Evolutionary conservation across 2,329 filamentous ascomycete species (phyloP).

Genomic region (Colletotrichum shisoi): DNA sequence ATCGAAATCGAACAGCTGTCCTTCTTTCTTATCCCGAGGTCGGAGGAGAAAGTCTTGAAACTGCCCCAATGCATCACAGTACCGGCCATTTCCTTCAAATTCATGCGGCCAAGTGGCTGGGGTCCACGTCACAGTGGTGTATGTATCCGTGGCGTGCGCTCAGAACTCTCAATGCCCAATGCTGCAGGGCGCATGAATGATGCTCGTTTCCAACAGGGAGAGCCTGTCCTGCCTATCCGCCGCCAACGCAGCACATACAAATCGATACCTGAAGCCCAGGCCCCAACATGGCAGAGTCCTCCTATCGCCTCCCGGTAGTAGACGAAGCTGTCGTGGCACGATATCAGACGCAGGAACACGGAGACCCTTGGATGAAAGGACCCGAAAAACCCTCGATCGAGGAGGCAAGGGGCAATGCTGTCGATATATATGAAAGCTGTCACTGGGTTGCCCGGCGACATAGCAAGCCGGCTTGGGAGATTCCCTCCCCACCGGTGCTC

Average conservation of each 20-base stretch:
- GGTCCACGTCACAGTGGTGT: constrained; percentile 21
- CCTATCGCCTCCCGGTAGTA: too few relatives aligned
- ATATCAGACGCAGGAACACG: constrained; percentile 31
- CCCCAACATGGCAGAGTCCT: neutral
- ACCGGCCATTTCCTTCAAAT: constrained; percentile 18
- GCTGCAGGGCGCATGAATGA: constrained; percentile 33
- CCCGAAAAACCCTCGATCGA: constrained; percentile 5
- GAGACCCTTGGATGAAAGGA: constrained; percentile 24
- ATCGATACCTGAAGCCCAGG: constrained; percentile 5
- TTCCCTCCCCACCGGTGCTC: neutral
- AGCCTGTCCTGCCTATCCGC: constrained; percentile 11
- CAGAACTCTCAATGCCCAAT: constrained; percentile 18
- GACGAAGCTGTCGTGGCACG: constrained; percentile 26
- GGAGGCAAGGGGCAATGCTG: constrained; percentile 36
- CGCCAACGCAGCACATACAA: constrained; percentile 22
- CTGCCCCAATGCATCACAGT: constrained; percentile 24
- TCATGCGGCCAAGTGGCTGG: constrained; percentile 36
- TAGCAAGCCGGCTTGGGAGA: constrained; percentile 2
- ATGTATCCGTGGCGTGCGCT: constrained; percentile 11
- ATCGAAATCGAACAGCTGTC: neutral
- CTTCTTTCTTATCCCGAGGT: neutral
- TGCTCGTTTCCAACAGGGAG: constrained; percentile 34
- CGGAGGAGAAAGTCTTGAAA: constrained; percentile 27
- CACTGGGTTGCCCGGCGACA: constrained; percentile 30
- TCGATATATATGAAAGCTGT: constrained; percentile 32